These are phyloP conservation scores for Claviceps paspali DNA, from an alignment of 2,329 filamentous ascomycete genomes.

Conservation along the genomic window DNA sequence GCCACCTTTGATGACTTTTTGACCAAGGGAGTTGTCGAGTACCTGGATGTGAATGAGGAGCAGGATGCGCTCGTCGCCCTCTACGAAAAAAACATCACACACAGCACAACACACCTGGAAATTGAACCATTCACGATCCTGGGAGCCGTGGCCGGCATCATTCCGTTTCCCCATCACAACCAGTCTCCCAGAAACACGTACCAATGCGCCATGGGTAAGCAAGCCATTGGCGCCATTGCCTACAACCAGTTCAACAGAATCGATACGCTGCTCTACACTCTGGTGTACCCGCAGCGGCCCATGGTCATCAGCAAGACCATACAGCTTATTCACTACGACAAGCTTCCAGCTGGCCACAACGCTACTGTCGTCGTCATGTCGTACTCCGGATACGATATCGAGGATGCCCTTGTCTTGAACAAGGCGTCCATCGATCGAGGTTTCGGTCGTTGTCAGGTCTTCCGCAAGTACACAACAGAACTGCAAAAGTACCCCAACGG, in stretches of 20 bases:
- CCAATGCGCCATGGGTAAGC: constrained; percentile 99
- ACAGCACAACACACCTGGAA: constrained; percentile 81
- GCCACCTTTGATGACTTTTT: constrained; percentile 92
- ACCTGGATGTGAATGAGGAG: constrained; percentile 95
- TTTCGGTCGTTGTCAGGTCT: constrained; percentile 95
- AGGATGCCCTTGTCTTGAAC: constrained; percentile 92
- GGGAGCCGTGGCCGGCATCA: constrained; percentile 86
- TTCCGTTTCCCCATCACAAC: constrained; percentile 97
- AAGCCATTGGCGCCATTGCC: constrained; percentile 95
- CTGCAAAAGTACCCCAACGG: constrained; percentile 84
- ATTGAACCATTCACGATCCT: constrained; percentile 97
- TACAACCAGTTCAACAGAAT: constrained; percentile 97
- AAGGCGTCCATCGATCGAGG: constrained; percentile 91
- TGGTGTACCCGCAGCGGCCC: constrained; percentile 94
- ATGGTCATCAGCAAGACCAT: constrained; percentile 98
- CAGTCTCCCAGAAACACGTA: constrained; percentile 98
- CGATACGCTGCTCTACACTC: constrained; percentile 86
- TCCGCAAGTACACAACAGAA: constrained; percentile 80
- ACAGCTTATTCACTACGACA: constrained; percentile 91
- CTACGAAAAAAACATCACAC: constrained; percentile 70
- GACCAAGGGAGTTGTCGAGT: constrained; percentile 79
- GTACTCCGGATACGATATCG: constrained; percentile 97
- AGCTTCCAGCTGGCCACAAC: constrained; percentile 90
- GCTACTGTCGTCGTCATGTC: constrained; percentile 98
- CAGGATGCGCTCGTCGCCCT: constrained; percentile 90